Evolutionary conservation across 257 asterid genomes (phyloP).

Genomic region (Striga asiatica): DNA sequence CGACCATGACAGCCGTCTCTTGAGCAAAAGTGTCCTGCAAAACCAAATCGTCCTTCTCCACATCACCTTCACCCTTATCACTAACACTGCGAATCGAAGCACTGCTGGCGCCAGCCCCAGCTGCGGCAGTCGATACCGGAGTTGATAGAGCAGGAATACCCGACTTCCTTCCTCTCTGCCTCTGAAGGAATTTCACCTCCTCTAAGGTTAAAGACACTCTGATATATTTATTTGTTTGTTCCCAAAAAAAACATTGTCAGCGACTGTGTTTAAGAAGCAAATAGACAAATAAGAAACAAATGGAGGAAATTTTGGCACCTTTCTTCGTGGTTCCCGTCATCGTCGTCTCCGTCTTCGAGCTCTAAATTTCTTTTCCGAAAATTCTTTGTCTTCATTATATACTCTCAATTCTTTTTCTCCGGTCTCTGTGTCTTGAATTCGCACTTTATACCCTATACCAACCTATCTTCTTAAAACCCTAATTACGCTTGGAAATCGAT

Average conservation of each 20-base stretch:
- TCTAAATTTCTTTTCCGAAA: constrained; percentile 62
- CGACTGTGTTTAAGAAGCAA: neutral
- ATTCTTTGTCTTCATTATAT: constrained; percentile 50
- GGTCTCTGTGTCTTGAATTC: neutral
- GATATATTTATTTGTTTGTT: neutral
- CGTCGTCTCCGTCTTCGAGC: constrained; percentile 37
- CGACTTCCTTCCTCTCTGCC: constrained; percentile 72
- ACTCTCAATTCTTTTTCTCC: neutral
- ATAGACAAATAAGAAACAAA: neutral
- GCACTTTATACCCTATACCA: neutral
- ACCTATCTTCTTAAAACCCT: too few relatives aligned
- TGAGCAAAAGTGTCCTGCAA: constrained; percentile 98
- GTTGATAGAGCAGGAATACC: constrained; percentile 69
- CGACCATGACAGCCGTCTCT: constrained; percentile 96
- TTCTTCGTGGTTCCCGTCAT: constrained; percentile 28
- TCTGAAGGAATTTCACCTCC: constrained; percentile 94
- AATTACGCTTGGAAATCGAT: too few relatives aligned
- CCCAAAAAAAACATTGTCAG: neutral
- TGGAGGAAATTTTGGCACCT: constrained; percentile 11
- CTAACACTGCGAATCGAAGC: constrained; percentile 33
- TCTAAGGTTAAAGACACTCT: constrained; percentile 61
- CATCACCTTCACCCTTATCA: constrained; percentile 60
- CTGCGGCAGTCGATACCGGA: constrained; percentile 22
- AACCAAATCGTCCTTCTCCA: constrained; percentile 87
- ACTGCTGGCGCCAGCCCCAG: constrained; percentile 18